Base-by-base conservation (phyloP, 352 stramenopile species). In the Phytopythium mirpurense region DNA sequence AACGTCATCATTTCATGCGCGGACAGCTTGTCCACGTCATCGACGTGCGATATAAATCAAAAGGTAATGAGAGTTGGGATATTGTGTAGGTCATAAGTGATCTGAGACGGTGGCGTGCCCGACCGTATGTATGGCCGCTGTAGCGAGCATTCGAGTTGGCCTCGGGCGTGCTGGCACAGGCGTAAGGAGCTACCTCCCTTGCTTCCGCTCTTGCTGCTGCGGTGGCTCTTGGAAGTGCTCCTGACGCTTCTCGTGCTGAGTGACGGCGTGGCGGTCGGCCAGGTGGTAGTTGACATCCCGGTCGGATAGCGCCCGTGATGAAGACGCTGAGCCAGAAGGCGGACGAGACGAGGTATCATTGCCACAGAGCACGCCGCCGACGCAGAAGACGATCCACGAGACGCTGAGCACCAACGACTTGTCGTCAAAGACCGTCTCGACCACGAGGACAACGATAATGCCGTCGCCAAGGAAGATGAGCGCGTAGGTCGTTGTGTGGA, bases 391-490 rank as follows among this genome's bases (percentile, higher is more conserved):
- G 29, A 32, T 32, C 29, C 29, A 32, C 29, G 29, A 32, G 29
- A 9, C 29, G 29, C 9, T 32, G 29, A 32, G 29, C 29, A 32
- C 29, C 29, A 5, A 32, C 5, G 29, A 32, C 29, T 32, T 9
- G 29, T 32, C 78, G 0, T 74, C 56, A 19, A 87, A 59, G 46
- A 71, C 80, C 18, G 75, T 84, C 24, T 66, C 57, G 12, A 67
- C 61, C 7, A 89, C 57, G 2, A 86, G 59, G 29, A 72, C 61
- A 26, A 86, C 45, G 8, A 76, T 63, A 2, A 82, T 57, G 11
- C 76, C 73, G 12, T 78, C 81, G 19, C 67, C 65, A 26, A 82
- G 53, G 51, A 91, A 91, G 12, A 76, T 78, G 29, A 71, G 67
- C 2, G 77, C 57, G 46, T 88, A 88, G 38, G 85, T 65, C 2